Evolutionary conservation across 371 early-diverging fungal genomes (phyloP).

Genomic region (Saksenaea vasiformis): DNA sequence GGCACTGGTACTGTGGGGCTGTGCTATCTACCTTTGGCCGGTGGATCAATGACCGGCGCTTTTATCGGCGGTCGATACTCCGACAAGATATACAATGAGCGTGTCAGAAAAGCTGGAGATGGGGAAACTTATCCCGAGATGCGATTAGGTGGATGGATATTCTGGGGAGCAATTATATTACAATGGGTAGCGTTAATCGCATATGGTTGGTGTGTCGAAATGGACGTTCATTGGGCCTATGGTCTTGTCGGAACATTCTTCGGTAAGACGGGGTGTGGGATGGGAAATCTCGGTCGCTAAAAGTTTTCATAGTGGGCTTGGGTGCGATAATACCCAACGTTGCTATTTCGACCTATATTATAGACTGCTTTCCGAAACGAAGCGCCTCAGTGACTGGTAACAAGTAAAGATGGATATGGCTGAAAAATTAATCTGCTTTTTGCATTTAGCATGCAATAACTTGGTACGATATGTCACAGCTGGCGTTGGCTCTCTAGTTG

Average conservation of each 20-base stretch:
- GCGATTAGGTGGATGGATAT: slow-evolving; percentile 33
- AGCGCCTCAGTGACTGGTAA: slow-evolving; percentile 50
- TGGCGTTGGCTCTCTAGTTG: slow-evolving; percentile 40
- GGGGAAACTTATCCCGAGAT: slow-evolving; percentile 33
- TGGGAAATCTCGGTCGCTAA: too few relatives aligned
- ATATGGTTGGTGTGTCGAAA: slow-evolving; percentile 46
- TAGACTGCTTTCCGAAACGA: slow-evolving; percentile 41
- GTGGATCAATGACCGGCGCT: slow-evolving; percentile 35
- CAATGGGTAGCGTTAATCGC: slow-evolving; percentile 24
- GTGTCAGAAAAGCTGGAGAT: slow-evolving; percentile 20
- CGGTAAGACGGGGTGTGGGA: slow-evolving; percentile 21
- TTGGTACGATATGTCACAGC: slow-evolving; percentile 42
- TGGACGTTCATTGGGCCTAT: slow-evolving; percentile 42
- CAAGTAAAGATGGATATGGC: neutral
- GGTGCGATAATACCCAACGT: slow-evolving; percentile 40
- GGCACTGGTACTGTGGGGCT: slow-evolving; percentile 28
- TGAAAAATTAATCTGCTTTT: neutral
- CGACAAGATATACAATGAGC: slow-evolving; percentile 26
- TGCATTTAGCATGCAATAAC: slow-evolving; percentile 42
- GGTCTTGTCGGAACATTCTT: slow-evolving; percentile 40
- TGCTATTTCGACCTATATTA: slow-evolving; percentile 39
- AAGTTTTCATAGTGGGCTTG: slow-evolving; percentile 28
- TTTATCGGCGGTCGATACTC: slow-evolving; percentile 37
- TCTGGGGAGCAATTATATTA: slow-evolving; percentile 20
- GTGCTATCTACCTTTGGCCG: slow-evolving; percentile 25